Conservation (phyloP, 192 early-diverging fungal species). For the Coemansia sp. region DNA sequence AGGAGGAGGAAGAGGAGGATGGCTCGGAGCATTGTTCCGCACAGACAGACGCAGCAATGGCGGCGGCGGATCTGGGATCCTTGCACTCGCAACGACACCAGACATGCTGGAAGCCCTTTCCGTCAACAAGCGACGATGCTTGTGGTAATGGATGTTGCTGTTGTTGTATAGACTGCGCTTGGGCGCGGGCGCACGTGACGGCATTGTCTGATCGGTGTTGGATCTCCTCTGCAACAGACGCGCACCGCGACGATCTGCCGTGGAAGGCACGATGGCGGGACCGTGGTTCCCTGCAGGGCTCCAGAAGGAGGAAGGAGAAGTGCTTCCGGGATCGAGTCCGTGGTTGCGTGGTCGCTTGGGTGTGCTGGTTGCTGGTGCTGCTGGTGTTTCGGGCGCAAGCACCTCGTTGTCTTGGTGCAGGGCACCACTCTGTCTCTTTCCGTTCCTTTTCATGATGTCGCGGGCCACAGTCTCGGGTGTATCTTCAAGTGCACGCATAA, state of each 20-base stretch:
- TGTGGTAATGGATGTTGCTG: too few relatives aligned
- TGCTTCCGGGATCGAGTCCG: too few relatives aligned
- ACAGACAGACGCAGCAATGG: background rate
- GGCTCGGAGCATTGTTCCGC: background rate
- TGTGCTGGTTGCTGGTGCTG: background rate
- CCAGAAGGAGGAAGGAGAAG: too few relatives aligned
- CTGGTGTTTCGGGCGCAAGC: constrained; percentile 3
- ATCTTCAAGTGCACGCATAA: constrained; percentile 13
- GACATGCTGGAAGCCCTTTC: background rate
- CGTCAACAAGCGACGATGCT: background rate
- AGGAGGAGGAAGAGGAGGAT: background rate
- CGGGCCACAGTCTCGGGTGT: constrained; percentile 21
- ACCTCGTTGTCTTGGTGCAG: background rate
- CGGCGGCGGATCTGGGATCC: background rate
- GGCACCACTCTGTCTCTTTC: background rate
- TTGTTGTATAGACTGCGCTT: too few relatives aligned
- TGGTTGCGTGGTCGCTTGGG: too few relatives aligned
- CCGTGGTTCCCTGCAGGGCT: too few relatives aligned
- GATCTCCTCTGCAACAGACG: too few relatives aligned
- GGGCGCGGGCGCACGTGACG: background rate
- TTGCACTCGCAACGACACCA: background rate
- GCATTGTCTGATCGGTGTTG: background rate
- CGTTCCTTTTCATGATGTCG: background rate
- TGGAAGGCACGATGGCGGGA: background rate
- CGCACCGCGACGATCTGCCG: background rate